These are phyloP conservation scores for Peronospora farinosa DNA, from an alignment of 352 stramenopile genomes.

Conservation along the genomic window DNA sequence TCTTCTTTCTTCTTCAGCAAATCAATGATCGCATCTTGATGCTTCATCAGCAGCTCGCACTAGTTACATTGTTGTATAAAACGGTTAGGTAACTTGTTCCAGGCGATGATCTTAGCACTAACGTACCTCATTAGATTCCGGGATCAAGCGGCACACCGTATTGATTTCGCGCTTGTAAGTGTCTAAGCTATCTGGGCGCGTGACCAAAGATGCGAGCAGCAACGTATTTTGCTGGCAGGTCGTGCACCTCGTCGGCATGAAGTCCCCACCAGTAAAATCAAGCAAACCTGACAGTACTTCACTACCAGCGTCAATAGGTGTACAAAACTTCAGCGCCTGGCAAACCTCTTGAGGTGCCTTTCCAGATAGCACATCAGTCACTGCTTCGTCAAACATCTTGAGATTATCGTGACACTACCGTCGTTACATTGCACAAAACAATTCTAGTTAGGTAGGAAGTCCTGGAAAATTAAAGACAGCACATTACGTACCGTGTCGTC, in stretches of 20 bases:
- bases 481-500: constrained; percentile 48
- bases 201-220: constrained; percentile 46
- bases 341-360: constrained; percentile 64
- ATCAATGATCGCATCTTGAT: constrained; percentile 46
- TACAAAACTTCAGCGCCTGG: constrained; percentile 45
- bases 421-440: background rate
- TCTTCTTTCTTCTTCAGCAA: constrained; percentile 44
- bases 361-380: constrained; percentile 40
- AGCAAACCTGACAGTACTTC: constrained; percentile 31
- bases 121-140: constrained; percentile 39
- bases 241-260: constrained; percentile 41
- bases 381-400: constrained; percentile 58
- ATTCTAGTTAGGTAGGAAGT: background rate
- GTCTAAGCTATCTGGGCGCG: constrained; percentile 36
- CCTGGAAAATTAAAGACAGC: background rate
- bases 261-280: constrained; percentile 35
- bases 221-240: constrained; percentile 56
- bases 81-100: background rate
- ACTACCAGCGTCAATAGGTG: constrained; percentile 8
- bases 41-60: constrained; percentile 53
- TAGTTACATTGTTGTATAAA: constrained; percentile 5
- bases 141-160: constrained; percentile 51
- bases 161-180: constrained; percentile 45
- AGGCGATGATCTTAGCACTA: background rate
- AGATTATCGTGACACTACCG: constrained; percentile 55